Conservation (phyloP, 108 stramenopile species). For the Discostella stelligeroides region DNA sequence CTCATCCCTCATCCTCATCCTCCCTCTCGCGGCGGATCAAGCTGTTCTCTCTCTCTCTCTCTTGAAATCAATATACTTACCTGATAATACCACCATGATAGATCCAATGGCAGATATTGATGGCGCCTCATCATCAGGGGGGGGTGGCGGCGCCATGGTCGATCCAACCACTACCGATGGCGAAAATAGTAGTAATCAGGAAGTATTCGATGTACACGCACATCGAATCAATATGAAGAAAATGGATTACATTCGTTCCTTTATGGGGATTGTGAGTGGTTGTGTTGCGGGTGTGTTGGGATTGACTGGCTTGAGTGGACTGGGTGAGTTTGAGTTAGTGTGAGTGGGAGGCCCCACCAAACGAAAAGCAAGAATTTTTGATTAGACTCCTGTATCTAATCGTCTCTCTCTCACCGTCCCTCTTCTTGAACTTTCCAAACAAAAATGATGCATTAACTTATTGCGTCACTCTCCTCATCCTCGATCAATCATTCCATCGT, state of each 20-base stretch:
- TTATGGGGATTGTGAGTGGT: conserved; percentile 84
- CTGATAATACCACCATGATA: conserved; percentile 72
- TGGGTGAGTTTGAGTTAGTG: conserved; percentile 61
- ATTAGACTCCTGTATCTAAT: too few species aligned
- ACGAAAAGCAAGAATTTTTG: too few species aligned
- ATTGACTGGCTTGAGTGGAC: conserved; percentile 71
- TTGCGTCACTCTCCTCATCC: too few species aligned
- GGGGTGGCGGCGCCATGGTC: conserved; percentile 29
- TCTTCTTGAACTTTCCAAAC: too few species aligned
- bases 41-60: conserved; percentile 1
- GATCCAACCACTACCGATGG: conserved; percentile 27
- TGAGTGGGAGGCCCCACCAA: too few species aligned
- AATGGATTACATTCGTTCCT: conserved; percentile 79
- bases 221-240: conserved; percentile 64
- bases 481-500: too few species aligned
- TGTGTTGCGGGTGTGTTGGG: conserved; percentile 86
- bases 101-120: conserved; percentile 85
- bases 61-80: background rate
- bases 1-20: too few species aligned
- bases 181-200: conserved; percentile 49
- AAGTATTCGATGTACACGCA: conserved; percentile 72
- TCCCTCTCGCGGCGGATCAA: too few species aligned
- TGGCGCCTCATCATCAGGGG: conserved; percentile 21
- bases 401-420: too few species aligned
- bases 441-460: too few species aligned